Conservation (phyloP, 202 grass and related monocot genomes). For the Saccharum hybrid region DNA sequence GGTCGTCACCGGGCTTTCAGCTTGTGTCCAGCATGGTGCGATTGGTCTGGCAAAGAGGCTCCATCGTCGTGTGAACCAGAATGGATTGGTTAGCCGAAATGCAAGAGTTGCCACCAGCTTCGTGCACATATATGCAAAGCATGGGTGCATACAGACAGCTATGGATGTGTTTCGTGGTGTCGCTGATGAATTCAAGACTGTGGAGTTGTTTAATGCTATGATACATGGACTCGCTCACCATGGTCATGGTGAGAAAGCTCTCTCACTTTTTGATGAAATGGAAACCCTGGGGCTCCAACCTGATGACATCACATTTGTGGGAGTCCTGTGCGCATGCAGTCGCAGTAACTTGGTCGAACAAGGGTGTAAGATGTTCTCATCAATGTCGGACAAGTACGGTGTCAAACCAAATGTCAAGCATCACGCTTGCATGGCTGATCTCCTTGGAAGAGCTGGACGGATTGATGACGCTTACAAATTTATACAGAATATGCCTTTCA, state of each 20-base stretch:
- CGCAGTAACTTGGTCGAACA: conserved; percentile 47
- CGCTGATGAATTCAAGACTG: conserved; percentile 42
- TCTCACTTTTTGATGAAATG: conserved; percentile 54
- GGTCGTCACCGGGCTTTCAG: conserved; percentile 44
- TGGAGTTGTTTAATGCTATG: conserved; percentile 57
- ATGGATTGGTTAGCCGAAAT: conserved; percentile 36
- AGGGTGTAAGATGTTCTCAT: too few relatives aligned
- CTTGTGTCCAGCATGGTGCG: conserved; percentile 27
- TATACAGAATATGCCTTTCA: conserved; percentile 54
- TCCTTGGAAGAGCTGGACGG: conserved; percentile 53
- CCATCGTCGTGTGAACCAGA: conserved; percentile 22
- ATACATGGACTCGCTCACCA: conserved; percentile 51
- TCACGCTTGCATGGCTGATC: conserved; percentile 55
- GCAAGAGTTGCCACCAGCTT: conserved; percentile 51
- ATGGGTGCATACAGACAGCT: conserved; percentile 50
- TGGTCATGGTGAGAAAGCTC: conserved; percentile 41
- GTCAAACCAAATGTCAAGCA: conserved; percentile 45
- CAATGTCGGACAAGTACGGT: conserved; percentile 48
- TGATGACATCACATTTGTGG: conserved; percentile 48
- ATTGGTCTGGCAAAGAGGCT: conserved; percentile 51
- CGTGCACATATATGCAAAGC: conserved; percentile 55
- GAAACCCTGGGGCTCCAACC: conserved; percentile 31
- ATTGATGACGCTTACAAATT: conserved; percentile 50
- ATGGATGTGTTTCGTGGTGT: conserved; percentile 53
- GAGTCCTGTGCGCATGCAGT: conserved; percentile 50